phyloP scores from a whole-genome alignment of 2,329 filamentous ascomycete species.

The Penicillium sp. region DNA sequence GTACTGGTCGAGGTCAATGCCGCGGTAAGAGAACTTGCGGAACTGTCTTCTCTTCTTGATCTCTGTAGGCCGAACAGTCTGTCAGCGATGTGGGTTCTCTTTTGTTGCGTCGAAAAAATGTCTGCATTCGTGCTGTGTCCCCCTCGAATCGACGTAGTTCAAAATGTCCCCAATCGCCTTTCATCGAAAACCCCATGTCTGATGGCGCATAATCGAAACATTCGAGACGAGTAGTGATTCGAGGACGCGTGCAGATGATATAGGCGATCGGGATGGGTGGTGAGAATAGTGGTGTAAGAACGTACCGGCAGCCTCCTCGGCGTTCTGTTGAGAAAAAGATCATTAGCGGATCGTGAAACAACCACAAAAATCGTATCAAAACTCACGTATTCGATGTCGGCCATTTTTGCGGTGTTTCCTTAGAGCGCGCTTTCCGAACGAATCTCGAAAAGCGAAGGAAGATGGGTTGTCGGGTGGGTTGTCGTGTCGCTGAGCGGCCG shows the following conservation, averaged over 20 bases:
- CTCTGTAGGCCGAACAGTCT: conserved; percentile 52
- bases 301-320: conserved; percentile 86
- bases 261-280: conserved; percentile 10
- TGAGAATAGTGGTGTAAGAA: conserved; percentile 23
- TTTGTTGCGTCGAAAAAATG: conserved; percentile 1
- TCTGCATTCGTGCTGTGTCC: no score
- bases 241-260: neutral
- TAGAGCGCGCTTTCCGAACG: conserved; percentile 41
- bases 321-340: conserved; percentile 57
- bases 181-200: neutral
- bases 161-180: conserved; percentile 7
- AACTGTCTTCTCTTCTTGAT: conserved; percentile 99
- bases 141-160: conserved; percentile 2
- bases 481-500: conserved; percentile 36
- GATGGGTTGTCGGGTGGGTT: conserved; percentile 29
- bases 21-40: conserved; percentile 99
- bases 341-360: conserved; percentile 30
- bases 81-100: conserved; percentile 26
- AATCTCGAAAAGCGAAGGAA: conserved; percentile 43
- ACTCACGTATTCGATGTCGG: conserved; percentile 84
- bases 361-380: conserved; percentile 3
- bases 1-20: conserved; percentile 99
- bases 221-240: conserved; percentile 4
- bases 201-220: conserved; percentile 6
- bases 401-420: conserved; percentile 62